phyloP scores from a whole-genome alignment of 768 basidiomycete species.

The Boletus eberwhitei region DNA sequence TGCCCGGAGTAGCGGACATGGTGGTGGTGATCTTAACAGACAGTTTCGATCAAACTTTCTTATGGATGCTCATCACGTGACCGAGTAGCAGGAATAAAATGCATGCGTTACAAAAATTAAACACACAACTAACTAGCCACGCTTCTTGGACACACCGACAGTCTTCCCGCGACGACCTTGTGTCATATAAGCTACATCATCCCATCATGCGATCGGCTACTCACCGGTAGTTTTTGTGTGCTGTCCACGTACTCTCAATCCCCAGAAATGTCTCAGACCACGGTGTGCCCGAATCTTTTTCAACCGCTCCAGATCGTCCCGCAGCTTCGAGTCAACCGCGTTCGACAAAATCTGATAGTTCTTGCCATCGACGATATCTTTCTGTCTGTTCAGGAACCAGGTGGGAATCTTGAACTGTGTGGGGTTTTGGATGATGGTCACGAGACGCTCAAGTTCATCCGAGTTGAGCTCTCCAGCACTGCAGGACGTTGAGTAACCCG shows the following conservation, averaged over 20 bases:
- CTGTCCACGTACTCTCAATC: conserved; percentile 93
- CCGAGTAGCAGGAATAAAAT: neutral
- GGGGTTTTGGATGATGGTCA: conserved; percentile 99
- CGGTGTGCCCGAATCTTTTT: conserved; percentile 99
- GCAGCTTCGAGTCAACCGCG: conserved; percentile 94
- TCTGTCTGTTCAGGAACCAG: conserved; percentile 99
- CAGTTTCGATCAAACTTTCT: neutral
- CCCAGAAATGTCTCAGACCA: conserved; percentile 91
- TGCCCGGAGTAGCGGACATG: conserved; percentile 46
- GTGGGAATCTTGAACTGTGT: conserved; percentile 99
- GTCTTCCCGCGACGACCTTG: conserved; percentile 93
- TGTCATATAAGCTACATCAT: neutral
- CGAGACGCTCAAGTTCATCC: conserved; percentile 97
- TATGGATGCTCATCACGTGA: conserved; percentile 20
- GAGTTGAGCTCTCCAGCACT: conserved; percentile 99
- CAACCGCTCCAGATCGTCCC: conserved; percentile 95
- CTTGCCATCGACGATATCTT: conserved; percentile 97
- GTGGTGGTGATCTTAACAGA: conserved; percentile 7
- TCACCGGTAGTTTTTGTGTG: conserved; percentile 98
- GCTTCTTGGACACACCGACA: conserved; percentile 95
- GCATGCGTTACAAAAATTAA: conserved; percentile 3
- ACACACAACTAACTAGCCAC: conserved; percentile 37
- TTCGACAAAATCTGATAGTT: conserved; percentile 95
- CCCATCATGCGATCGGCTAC: conserved; percentile 14
- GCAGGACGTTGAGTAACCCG: conserved; percentile 10